Percentiles rank a stretch among this genome's conserved stretches.
Conservation (phyloP, 495 filamentous ascomycete species). For the Poronia punctata region DNA sequence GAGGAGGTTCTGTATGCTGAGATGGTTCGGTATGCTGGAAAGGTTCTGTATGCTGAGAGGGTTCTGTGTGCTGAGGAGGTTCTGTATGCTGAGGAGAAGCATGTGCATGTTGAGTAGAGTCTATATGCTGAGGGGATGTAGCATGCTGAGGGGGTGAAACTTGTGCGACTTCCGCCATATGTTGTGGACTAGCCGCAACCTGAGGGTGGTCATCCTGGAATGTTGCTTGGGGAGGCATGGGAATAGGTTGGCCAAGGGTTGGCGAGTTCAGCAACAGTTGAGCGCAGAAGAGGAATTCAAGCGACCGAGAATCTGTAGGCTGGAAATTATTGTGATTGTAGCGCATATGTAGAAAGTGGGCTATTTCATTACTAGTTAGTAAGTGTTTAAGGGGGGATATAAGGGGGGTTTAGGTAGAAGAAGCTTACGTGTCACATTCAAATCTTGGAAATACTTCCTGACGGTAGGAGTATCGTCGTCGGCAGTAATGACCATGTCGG, state of each 20-base stretch:
- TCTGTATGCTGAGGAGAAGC: too few species aligned
- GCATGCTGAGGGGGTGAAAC: neutral
- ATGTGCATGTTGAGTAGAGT: too few species aligned
- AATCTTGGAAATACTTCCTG: slow-evolving; percentile 53
- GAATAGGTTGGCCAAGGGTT: neutral
- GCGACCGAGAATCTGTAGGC: slow-evolving; percentile 55
- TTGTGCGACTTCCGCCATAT: neutral
- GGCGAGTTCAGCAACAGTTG: slow-evolving; percentile 44
- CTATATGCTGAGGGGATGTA: too few species aligned
- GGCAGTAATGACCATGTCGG: slow-evolving; percentile 48
- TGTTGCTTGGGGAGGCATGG: neutral
- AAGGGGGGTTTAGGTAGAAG: too few species aligned
- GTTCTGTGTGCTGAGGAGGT: too few species aligned
- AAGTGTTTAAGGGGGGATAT: too few species aligned
- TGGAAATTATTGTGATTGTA: slow-evolving; percentile 49
- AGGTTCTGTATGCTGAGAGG: too few species aligned
- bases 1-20: too few species aligned
- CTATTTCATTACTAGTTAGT: slow-evolving; percentile 17
- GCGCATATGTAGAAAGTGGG: slow-evolving; percentile 30
- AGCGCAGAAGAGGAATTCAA: slow-evolving; percentile 60
- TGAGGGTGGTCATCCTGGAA: neutral
- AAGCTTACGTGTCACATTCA: slow-evolving; percentile 54
- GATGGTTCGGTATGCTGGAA: too few species aligned
- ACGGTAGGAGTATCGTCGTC: slow-evolving; percentile 48
- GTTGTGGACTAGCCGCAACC: neutral